Evolutionary conservation across 148 eudicot species (phyloP).

Genomic region (Fagopyrum tataricum): DNA sequence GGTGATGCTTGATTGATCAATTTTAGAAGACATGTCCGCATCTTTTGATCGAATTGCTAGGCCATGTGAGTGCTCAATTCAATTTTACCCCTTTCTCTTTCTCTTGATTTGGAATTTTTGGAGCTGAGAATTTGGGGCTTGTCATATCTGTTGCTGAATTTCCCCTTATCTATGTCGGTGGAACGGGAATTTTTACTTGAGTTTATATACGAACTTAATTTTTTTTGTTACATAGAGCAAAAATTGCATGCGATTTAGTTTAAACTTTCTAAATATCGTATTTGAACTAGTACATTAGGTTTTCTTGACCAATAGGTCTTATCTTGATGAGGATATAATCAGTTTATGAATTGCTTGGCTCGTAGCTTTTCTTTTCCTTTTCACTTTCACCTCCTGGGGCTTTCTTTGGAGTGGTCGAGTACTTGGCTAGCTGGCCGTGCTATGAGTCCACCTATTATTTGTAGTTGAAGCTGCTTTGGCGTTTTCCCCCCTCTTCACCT

Average conservation of each 20-base stretch:
- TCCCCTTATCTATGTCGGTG: not conserved
- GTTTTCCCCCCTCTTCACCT: not conserved
- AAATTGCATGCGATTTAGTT: not conserved
- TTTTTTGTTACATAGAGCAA: not conserved
- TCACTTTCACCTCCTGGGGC: not conserved
- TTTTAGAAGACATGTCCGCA: not conserved
- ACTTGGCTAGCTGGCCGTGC: not conserved
- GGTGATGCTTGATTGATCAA: conserved; percentile 9
- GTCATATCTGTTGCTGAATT: not conserved
- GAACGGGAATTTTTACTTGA: not conserved
- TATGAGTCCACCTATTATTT: not conserved
- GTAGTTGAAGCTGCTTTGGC: not conserved
- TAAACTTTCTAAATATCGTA: not conserved
- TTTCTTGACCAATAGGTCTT: not conserved
- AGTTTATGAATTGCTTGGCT: not conserved
- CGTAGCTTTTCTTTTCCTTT: not conserved
- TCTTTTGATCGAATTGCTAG: conserved; percentile 13
- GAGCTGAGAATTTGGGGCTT: not conserved
- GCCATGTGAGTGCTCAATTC: conserved; percentile 7
- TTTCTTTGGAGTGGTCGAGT: not conserved
- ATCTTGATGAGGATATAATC: not conserved
- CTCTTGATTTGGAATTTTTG: not conserved
- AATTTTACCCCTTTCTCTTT: not conserved
- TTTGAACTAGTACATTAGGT: not conserved
- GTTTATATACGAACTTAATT: not conserved